Conservation (phyloP, 108 stramenopile species). For the Cyclotella kingstonii region DNA sequence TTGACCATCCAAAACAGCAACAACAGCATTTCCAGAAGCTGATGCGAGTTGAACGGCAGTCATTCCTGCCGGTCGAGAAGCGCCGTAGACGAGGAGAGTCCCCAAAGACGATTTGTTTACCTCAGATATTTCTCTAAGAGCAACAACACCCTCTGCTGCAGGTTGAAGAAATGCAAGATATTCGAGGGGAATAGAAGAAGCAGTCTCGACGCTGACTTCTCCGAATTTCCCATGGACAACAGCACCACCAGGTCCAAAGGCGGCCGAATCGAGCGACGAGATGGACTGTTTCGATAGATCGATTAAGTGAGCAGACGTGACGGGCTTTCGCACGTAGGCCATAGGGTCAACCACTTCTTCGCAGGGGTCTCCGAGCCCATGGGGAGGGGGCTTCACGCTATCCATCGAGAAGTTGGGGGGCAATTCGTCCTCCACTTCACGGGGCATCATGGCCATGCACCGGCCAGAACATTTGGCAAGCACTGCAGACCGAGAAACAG, state of each 20-base stretch:
- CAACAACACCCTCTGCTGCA: slow-evolving; percentile 84
- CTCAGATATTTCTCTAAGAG: slow-evolving; percentile 42
- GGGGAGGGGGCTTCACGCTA: slow-evolving; percentile 26
- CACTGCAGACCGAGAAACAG: slow-evolving; percentile 6
- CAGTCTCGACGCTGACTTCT: slow-evolving; percentile 46
- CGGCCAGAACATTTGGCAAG: slow-evolving; percentile 4
- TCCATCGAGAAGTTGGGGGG: slow-evolving; percentile 42
- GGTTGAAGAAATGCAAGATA: slow-evolving; percentile 78
- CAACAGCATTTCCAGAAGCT: slow-evolving; percentile 62
- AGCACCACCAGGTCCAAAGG: slow-evolving; percentile 58
- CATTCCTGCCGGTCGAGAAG: slow-evolving; percentile 66
- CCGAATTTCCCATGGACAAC: slow-evolving; percentile 79
- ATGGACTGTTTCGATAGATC: slow-evolving; percentile 40
- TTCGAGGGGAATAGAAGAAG: slow-evolving; percentile 67
- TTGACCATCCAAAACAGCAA: slow-evolving; percentile 75
- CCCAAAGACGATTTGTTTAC: slow-evolving; percentile 30
- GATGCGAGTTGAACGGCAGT: slow-evolving; percentile 68
- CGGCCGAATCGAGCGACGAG: slow-evolving; percentile 68
- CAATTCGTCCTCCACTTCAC: slow-evolving; percentile 26
- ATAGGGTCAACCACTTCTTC: slow-evolving; percentile 43
- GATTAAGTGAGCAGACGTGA: slow-evolving; percentile 79
- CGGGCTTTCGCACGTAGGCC: slow-evolving; percentile 53
- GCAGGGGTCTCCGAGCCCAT: slow-evolving; percentile 14
- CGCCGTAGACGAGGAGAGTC: slow-evolving; percentile 81
- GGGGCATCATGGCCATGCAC: slow-evolving; percentile 25